These are phyloP conservation scores for Penicillium ochrochloron DNA, from an alignment of 495 filamentous ascomycete species.

Conservation along the genomic window DNA sequence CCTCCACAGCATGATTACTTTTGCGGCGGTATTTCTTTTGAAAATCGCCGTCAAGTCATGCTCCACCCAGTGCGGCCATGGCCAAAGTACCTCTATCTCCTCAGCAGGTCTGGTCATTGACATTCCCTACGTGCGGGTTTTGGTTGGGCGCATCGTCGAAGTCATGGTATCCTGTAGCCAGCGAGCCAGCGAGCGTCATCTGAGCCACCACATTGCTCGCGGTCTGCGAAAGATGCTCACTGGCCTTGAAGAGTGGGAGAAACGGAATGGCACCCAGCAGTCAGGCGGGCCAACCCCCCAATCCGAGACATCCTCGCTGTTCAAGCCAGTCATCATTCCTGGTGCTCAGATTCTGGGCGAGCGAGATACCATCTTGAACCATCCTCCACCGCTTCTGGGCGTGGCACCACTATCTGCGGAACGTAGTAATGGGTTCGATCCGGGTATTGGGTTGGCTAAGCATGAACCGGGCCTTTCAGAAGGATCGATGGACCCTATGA, in stretches of 20 bases:
- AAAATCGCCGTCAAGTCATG: slow-evolving; percentile 55
- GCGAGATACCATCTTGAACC: slow-evolving; percentile 46
- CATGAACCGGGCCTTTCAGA: slow-evolving; percentile 45
- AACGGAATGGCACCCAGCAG: slow-evolving; percentile 35
- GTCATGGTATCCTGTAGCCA: slow-evolving; percentile 55
- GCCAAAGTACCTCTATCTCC: slow-evolving; percentile 49
- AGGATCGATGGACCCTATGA: slow-evolving; percentile 53
- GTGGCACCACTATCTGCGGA: slow-evolving; percentile 52
- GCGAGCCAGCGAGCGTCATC: slow-evolving; percentile 55
- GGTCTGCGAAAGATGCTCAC: slow-evolving; percentile 59
- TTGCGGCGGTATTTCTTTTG: slow-evolving; percentile 58
- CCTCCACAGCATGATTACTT: slow-evolving; percentile 62
- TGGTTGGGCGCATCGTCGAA: slow-evolving; percentile 51
- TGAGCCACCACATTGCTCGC: slow-evolving; percentile 57
- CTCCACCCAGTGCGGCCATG: slow-evolving; percentile 35
- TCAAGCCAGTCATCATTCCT: slow-evolving; percentile 46
- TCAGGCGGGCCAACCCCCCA: slow-evolving; percentile 21
- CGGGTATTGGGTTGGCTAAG: slow-evolving; percentile 29
- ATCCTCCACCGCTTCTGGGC: slow-evolving; percentile 47
- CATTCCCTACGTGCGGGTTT: slow-evolving; percentile 46
- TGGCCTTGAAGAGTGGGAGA: slow-evolving; percentile 54
- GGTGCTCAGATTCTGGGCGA: slow-evolving; percentile 48
- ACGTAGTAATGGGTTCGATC: slow-evolving; percentile 43
- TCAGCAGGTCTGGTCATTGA: slow-evolving; percentile 48
- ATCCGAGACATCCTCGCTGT: slow-evolving; percentile 40